phyloP scores from a whole-genome alignment of 495 filamentous ascomycete genomes.

The Neurospora sp. region DNA sequence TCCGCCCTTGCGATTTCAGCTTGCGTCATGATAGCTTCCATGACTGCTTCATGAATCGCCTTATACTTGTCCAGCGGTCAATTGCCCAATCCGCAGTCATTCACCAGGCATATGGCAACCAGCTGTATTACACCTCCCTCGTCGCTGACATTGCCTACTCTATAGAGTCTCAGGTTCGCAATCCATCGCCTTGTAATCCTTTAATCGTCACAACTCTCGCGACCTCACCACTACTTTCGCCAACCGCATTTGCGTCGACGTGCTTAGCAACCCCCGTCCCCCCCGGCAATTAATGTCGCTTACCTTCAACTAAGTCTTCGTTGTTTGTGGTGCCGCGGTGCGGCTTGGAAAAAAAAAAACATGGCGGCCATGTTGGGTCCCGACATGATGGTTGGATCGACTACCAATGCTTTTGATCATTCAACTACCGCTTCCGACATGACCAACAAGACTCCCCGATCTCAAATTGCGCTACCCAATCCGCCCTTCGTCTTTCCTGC shows the following conservation, averaged over 20 bases:
- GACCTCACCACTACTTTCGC: not conserved
- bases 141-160: conserved; percentile 8
- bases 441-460: conserved; percentile 23
- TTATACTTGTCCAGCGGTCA: not conserved
- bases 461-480: conserved; percentile 64
- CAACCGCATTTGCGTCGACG: not conserved
- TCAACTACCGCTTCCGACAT: conserved; percentile 3
- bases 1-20: not conserved
- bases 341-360: conserved; percentile 32
- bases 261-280: not conserved
- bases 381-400: conserved; percentile 23
- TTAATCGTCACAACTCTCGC: conserved; percentile 12
- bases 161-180: not conserved
- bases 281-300: conserved; percentile 30
- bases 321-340: conserved; percentile 34
- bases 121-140: not conserved
- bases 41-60: not conserved
- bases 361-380: conserved; percentile 34
- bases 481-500: conserved; percentile 21
- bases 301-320: conserved; percentile 23
- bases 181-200: conserved; percentile 14
- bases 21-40: not conserved
- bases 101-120: not conserved
- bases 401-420: conserved; percentile 16
- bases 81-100: not conserved